Percentiles rank a stretch among this genome's conserved stretches.
phyloP scores from a whole-genome alignment of 352 stramenopile genomes.

The Globisporangium uncinulatum region DNA sequence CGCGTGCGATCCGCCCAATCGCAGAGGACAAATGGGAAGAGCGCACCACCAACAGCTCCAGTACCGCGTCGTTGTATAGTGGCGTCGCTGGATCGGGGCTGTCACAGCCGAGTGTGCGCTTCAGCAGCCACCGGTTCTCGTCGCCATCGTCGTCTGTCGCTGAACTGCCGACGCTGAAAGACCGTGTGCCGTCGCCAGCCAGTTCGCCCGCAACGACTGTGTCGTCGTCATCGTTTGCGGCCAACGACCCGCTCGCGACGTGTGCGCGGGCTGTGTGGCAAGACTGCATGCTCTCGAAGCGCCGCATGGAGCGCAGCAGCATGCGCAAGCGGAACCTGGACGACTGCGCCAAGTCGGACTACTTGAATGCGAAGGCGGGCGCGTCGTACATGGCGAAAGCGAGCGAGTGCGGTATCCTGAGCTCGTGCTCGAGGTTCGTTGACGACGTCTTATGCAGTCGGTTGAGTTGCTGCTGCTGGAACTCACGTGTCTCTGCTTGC shows the following conservation, averaged over 20 bases:
- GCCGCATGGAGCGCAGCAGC: conserved; percentile 44
- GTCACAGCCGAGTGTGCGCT: conserved; percentile 2
- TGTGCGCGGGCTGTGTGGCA: conserved; percentile 63
- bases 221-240: conserved; percentile 32
- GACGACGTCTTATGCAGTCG: not conserved
- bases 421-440: conserved; percentile 44
- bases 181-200: conserved; percentile 13
- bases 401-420: conserved; percentile 34
- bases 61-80: not conserved
- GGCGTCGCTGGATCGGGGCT: not conserved
- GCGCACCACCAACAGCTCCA: conserved; percentile 2
- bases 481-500: not conserved
- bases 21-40: conserved; percentile 9
- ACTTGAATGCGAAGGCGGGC: conserved; percentile 27
- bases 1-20: conserved; percentile 10
- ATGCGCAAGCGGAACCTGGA: conserved; percentile 68
- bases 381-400: conserved; percentile 30
- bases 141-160: not conserved
- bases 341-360: conserved; percentile 29
- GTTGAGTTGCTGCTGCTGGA: not conserved
- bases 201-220: conserved; percentile 34
- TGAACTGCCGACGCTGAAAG: conserved; percentile 7
- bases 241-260: conserved; percentile 46
- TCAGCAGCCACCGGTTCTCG: conserved; percentile 5
- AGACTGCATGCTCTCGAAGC: conserved; percentile 60